Evolutionary conservation across 768 basidiomycete genomes (phyloP), one percentile per base, ranked within the genome.

Genomic region (Xerocomellus chrysenteron): DNA sequence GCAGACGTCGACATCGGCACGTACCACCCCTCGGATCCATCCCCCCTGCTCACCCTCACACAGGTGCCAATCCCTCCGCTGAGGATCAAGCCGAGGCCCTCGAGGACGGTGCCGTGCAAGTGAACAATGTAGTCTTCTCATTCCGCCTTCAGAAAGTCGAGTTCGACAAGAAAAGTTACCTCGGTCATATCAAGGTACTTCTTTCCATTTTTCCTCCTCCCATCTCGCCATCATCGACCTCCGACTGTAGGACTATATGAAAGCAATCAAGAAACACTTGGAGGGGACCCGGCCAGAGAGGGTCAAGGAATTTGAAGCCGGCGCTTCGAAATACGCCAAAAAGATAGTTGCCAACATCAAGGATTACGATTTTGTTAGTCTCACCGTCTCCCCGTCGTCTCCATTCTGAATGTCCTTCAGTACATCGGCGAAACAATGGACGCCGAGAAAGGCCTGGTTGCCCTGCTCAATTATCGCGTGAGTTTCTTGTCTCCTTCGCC

Each of bases 161-260:
- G 1, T 98, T 94, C 73, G 93, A 97, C 79, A 98, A 98, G 76
- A 96, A 95, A 75, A 72, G 75, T n/a, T 98, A 81, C 73, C 74
- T 90, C 40, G 68, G 79, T 11, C 86, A 94, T 71, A 83, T 98
- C 70, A 98, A 96, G 82, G 92, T 62, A 46, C 33, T 4, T 28
- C 21, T n/a, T 21, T 17, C 19, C 5, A 21, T 52, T 0, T 24
- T 14, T 16, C 13, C 8, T 17, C 3, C 30, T 28, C 17, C 16
- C 36, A 2, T 51, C 28, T 21, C 35, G 11, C 36, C 43, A 16
- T 49, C 36, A 37, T 45, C 8, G n/a, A 43, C 14, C 13, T 11
- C 8, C 28, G 1, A 16, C 32, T 35, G 12, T 57, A 94, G 91
- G 84, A 76, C 14, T 99, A 99, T 80, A 96, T 98, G 95, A 98